Percentiles rank a stretch among this genome's conserved stretches.
Evolutionary conservation across 2,329 filamentous ascomycete genomes (phyloP).

Genomic region (Colletotrichum sp.): DNA sequence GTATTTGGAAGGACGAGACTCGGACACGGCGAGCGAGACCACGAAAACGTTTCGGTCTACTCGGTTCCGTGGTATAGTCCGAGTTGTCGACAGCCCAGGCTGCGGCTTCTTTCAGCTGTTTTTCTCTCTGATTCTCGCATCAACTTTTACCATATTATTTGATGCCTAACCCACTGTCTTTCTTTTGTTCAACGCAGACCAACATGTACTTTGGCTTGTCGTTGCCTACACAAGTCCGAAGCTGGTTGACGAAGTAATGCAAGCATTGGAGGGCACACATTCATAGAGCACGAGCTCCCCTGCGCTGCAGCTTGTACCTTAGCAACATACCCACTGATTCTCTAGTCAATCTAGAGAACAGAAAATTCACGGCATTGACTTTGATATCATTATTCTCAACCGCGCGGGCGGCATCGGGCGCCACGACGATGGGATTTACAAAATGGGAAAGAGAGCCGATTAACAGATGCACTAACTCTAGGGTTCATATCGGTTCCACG

Average conservation of each 20-base stretch:
- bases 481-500: neutral
- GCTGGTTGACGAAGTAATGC: conserved; percentile 4
- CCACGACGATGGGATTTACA: neutral
- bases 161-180: neutral
- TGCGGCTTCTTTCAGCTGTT: neutral
- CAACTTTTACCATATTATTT: conserved; percentile 12
- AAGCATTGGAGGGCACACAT: neutral
- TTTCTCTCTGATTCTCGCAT: conserved; percentile 6
- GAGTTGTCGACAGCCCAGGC: neutral
- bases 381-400: neutral
- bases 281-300: neutral
- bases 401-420: neutral
- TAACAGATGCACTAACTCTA: neutral
- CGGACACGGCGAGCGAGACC: neutral
- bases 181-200: conserved; percentile 6
- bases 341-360: neutral
- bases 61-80: neutral
- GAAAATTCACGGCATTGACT: neutral
- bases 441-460: neutral
- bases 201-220: neutral
- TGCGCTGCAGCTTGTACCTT: conserved; percentile 8
- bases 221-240: neutral
- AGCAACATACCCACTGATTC: conserved; percentile 11
- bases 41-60: neutral
- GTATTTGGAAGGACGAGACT: neutral